Evolutionary conservation across 345 rosid species (phyloP), one percentile per base, ranked within the genome.

Genomic region (Salix purpurea): DNA sequence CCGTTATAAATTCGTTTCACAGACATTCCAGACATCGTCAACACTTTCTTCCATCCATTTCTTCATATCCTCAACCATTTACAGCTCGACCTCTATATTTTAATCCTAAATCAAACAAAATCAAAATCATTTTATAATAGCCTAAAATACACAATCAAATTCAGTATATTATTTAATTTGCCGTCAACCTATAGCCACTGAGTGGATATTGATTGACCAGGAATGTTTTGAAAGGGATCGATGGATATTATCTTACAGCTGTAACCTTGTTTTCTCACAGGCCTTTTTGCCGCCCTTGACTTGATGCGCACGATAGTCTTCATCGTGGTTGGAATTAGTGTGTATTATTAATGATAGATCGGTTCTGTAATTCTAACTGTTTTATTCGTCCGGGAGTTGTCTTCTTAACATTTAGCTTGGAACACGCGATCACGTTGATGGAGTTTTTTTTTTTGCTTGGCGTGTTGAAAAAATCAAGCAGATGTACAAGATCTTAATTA

Each of bases 371-470:
- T 83, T 64, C 77, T 32, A 80, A 78, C 74, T 71, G 79, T 81
- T 84, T 74, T 75, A 80, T 79, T 77, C 72, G 61, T 84, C 65
- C 65, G 69, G 54, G 70, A 64, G 78, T 79, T 69, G 74, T 82
- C 83, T 76, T 77, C 46, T 79, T 46, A 83, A 79, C 84, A 83
- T 46, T 14, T 46, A 46, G 85, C 81, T 85, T 83, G 77, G 37
- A 36, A 36, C 37, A 36, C 37, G 37, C 37, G 81, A 73, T 84
- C 90, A 82, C 84, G 88, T 85, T 40, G n/a, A 37, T 23, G 71
- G 7, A 85, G 81, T 82, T 69, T 72, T 79, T 78, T 78, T 78
- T 75, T 46, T 46, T 46, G 52, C 18, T 46, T 46, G 4, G 5
- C 52, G 52, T 15, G 52, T 46, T 4, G 52, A 46, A 46, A 5